Evolutionary conservation across 163 green algal species (phyloP), one percentile per base, ranked within the genome.

Genomic region (Chlorella variabilis): DNA sequence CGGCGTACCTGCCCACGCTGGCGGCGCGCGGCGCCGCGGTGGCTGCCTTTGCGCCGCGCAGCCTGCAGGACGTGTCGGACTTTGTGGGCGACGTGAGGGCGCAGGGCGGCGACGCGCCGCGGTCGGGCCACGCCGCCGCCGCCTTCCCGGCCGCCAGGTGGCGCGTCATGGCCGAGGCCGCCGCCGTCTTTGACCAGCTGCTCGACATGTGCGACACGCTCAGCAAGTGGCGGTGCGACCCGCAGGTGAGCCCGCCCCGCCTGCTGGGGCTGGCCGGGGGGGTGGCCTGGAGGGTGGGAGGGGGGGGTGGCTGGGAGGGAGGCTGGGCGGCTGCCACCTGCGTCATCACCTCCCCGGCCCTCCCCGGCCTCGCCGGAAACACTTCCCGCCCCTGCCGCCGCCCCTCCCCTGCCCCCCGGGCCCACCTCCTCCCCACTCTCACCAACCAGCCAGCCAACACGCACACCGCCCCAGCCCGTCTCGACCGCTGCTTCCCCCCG

Each of bases 41-140:
- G 27, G 49, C 39, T 0, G 51, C 48, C 34, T 77, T 77, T 29
- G 18, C 71, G 62, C 80, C 62, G 0, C 38, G 4, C 25, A 51
- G 36, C 21, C 34, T 81, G 11, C 36, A 77, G 48, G 71, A 81
- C 4, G 58, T 79, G 0, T n/a, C 38, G 15, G 78, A 79, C 33
- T 76, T 84, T 75, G 78, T 84, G 42, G 63, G 56, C 0, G 71
- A 81, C 36, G 42, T 84, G 29, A n/a, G 36, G 69, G 41, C 45
- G n/a, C 62, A 67, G 27, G 69, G 62, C 33, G 79, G 78, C 29
- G 79, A 56, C 23, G 34, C 31, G 23, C 51, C 78, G 9, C 45
- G 62, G 38, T 27, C 33, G 9, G 79, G 34, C 21, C 79, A 77
- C 33, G 45, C 48, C 48, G 71, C 48, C 20, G 36, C 7, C 41